Conservation (phyloP, 176 grass and related monocot species). For the Triticum monococcum region DNA sequence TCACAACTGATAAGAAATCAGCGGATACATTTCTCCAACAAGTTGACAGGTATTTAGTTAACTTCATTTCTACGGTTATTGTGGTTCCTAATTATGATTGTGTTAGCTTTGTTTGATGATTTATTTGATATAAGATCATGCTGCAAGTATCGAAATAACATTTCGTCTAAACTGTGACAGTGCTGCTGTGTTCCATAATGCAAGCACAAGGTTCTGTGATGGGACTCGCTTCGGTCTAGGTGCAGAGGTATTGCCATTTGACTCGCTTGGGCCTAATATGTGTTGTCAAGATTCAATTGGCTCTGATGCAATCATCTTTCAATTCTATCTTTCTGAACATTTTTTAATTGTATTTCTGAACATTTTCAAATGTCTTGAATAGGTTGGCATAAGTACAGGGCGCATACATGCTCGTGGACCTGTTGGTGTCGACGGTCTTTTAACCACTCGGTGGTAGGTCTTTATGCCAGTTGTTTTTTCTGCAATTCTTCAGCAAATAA, state of each 20-base stretch:
- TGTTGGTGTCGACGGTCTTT: slow-evolving; percentile 92
- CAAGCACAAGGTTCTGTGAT: slow-evolving; percentile 96
- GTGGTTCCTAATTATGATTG: neutral
- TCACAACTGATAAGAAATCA: slow-evolving; percentile 61
- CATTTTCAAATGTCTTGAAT: slow-evolving; percentile 34
- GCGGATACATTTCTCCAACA: slow-evolving; percentile 79
- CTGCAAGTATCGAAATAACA: neutral
- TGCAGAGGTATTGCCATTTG: slow-evolving; percentile 65
- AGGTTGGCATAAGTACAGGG: slow-evolving; percentile 99
- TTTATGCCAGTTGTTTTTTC: neutral
- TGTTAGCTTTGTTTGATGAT: neutral
- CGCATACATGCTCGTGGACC: slow-evolving; percentile 99
- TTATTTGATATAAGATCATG: neutral
- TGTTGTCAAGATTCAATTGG: neutral
- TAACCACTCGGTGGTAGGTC: slow-evolving; percentile 89
- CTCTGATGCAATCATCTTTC: neutral
- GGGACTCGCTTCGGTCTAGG: slow-evolving; percentile 94
- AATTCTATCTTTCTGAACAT: slow-evolving; percentile 8
- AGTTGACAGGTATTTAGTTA: slow-evolving; percentile 83
- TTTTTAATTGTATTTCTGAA: slow-evolving; percentile 2
- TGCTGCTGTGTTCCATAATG: slow-evolving; percentile 96
- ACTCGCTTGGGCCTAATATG: neutral
- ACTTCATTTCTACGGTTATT: neutral
- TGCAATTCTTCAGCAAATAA: neutral
- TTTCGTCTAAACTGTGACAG: slow-evolving; percentile 43